Conservation (phyloP, 2,329 filamentous ascomycete genomes). For the Pseudocercospora fuligena region DNA sequence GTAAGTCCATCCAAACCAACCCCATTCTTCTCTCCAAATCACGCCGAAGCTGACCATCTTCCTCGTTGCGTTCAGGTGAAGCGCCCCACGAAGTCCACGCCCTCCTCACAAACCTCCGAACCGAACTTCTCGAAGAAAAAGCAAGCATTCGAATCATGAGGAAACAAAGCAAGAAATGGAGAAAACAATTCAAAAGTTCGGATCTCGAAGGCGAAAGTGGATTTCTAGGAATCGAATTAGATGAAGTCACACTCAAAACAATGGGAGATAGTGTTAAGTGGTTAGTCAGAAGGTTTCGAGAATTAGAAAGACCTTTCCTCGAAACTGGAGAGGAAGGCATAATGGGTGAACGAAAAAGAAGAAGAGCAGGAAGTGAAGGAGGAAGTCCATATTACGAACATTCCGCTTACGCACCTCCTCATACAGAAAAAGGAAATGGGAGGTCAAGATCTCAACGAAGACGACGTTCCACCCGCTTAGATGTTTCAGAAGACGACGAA, state of each 20-base stretch:
- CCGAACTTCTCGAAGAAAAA: conserved; percentile 49
- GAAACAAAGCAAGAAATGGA: conserved; percentile 26
- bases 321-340: conserved; percentile 34
- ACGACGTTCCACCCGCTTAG: background rate
- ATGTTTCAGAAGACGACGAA: conserved; percentile 30
- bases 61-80: conserved; percentile 28
- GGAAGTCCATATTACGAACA: conserved; percentile 35
- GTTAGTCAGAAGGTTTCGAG: conserved; percentile 44
- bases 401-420: conserved; percentile 36
- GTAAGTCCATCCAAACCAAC: too few relatives aligned
- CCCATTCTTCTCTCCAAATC: too few relatives aligned
- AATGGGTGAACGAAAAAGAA: conserved; percentile 24
- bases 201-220: background rate
- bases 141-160: conserved; percentile 40
- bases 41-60: too few relatives aligned
- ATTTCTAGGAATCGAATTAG: conserved; percentile 36
- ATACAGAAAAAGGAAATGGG: conserved; percentile 26
- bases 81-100: conserved; percentile 47
- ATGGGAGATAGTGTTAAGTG: conserved; percentile 44
- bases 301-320: conserved; percentile 47
- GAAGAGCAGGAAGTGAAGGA: conserved; percentile 28
- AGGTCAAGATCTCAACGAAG: conserved; percentile 12
- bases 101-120: conserved; percentile 47
- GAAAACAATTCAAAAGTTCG: background rate
- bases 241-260: conserved; percentile 43